Percentiles rank a stretch among this genome's conserved stretches.
These are phyloP conservation scores for Rhizomucor miehei DNA, from an alignment of 371 early-diverging fungal genomes.

Conservation along the genomic window DNA sequence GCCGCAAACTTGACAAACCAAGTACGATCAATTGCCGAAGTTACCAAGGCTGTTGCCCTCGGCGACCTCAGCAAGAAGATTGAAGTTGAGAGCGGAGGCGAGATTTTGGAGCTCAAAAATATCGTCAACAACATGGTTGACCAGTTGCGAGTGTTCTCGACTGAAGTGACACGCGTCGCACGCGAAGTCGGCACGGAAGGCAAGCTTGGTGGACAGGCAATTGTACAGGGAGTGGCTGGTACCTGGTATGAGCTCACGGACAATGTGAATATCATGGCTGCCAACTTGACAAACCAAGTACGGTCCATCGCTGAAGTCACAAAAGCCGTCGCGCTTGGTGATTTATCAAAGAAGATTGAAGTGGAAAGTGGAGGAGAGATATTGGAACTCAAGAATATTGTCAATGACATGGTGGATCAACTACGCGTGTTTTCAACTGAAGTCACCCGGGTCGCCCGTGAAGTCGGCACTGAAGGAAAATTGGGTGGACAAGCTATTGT, in stretches of 20 bases:
- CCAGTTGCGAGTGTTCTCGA: conserved; percentile 18
- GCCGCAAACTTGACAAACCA: conserved; percentile 44
- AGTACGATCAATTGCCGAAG: conserved; percentile 47
- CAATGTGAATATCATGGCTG: conserved; percentile 38
- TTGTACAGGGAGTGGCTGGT: conserved; percentile 33
- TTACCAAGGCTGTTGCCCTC: conserved; percentile 34
- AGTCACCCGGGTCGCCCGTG: conserved; percentile 45
- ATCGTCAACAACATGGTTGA: conserved; percentile 32
- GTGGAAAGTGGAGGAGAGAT: conserved; percentile 27
- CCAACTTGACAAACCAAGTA: conserved; percentile 28
- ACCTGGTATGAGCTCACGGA: conserved; percentile 42
- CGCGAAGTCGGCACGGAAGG: conserved; percentile 40
- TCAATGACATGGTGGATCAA: conserved; percentile 21
- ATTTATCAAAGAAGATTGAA: conserved; percentile 22
- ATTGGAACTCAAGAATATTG: conserved; percentile 20
- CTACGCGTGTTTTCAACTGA: conserved; percentile 34
- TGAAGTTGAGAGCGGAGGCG: conserved; percentile 28
- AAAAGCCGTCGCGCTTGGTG: conserved; percentile 28
- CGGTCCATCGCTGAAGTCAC: conserved; percentile 26
- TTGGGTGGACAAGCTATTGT: conserved; percentile 42
- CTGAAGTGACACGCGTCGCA: conserved; percentile 50
- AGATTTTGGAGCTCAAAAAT: conserved; percentile 36
- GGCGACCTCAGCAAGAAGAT: conserved; percentile 41
- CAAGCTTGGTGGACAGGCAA: conserved; percentile 44
- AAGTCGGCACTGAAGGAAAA: conserved; percentile 50